phyloP scores from a whole-genome alignment of 2,329 filamentous ascomycete genomes.

The Trichophyton simii region DNA sequence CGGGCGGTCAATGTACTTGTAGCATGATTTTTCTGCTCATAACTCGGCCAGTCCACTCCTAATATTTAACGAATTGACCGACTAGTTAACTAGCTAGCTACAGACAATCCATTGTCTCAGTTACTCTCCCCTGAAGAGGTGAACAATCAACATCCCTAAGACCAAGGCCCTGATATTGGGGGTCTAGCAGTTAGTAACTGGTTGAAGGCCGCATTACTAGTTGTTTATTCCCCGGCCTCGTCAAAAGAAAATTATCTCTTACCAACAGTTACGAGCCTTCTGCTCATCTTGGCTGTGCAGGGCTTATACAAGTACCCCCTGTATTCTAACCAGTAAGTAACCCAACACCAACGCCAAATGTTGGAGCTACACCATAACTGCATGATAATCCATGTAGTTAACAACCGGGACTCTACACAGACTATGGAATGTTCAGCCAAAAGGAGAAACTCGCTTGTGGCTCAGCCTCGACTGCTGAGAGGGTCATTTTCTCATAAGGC shows the following conservation, averaged over 20 bases:
- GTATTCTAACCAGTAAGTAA: not conserved
- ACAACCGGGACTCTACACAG: not conserved
- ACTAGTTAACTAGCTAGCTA: too few relatives aligned
- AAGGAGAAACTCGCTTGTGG: not conserved
- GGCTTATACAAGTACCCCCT: not conserved
- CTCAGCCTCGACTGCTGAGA: not conserved
- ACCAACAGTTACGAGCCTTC: not conserved
- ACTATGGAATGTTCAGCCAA: not conserved
- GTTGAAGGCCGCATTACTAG: too few relatives aligned
- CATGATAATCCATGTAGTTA: not conserved
- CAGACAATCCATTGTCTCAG: too few relatives aligned
- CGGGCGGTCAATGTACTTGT: too few relatives aligned
- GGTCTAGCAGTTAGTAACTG: too few relatives aligned
- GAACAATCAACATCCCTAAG: too few relatives aligned
- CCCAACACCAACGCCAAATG: not conserved
- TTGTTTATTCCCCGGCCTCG: too few relatives aligned
- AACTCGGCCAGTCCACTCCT: too few relatives aligned
- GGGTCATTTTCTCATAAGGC: not conserved
- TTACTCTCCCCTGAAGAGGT: too few relatives aligned
- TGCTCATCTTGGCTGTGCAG: not conserved
- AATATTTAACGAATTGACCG: too few relatives aligned
- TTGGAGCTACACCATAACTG: not conserved
- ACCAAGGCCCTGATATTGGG: too few relatives aligned
- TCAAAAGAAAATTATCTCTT: not conserved
- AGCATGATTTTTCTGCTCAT: too few relatives aligned